Evolutionary conservation across 2,329 filamentous ascomycete species (phyloP).

Genomic region (Cladosporium sp.): DNA sequence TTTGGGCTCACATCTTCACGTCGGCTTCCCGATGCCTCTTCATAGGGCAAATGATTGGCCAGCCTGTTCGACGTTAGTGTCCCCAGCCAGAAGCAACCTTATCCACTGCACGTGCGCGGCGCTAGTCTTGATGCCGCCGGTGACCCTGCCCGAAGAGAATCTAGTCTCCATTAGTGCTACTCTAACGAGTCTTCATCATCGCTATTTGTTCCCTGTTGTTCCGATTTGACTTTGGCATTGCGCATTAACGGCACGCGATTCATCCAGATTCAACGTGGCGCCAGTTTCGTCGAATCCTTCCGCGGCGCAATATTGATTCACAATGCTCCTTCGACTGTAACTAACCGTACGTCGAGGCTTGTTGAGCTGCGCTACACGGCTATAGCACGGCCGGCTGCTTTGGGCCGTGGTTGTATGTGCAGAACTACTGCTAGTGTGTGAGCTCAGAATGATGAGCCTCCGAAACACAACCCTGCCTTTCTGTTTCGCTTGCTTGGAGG

Average conservation of each 20-base stretch:
- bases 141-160: background rate
- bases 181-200: background rate
- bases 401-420: background rate
- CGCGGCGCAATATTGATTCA: background rate
- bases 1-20: constrained; percentile 3
- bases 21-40: background rate
- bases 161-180: background rate
- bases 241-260: background rate
- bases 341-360: background rate
- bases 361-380: background rate
- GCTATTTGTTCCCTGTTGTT: background rate
- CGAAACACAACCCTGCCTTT: constrained; percentile 9
- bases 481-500: background rate
- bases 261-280: background rate
- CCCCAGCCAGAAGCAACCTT: background rate
- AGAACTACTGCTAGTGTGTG: background rate
- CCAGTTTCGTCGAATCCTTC: background rate
- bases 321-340: constrained; percentile 1
- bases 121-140: background rate
- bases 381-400: background rate
- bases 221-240: background rate
- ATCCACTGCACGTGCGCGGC: constrained; percentile 5
- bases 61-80: background rate
- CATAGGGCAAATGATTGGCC: background rate
- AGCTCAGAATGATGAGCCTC: constrained; percentile 1